phyloP scores from a whole-genome alignment of 2,329 filamentous ascomycete genomes.

The Penicillium sp. region DNA sequence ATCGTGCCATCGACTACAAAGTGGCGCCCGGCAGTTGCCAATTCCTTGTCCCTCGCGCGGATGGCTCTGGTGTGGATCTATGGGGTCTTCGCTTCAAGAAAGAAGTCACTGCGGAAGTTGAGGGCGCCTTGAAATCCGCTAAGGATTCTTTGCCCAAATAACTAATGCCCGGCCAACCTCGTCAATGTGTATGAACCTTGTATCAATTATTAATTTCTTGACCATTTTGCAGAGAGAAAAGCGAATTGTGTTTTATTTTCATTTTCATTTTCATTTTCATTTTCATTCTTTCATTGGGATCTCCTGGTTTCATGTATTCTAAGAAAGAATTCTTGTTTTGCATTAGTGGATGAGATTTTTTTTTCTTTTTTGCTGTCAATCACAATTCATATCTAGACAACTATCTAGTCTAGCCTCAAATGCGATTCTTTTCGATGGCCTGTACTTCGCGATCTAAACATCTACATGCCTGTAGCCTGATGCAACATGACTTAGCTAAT shows the following conservation, averaged over 20 bases:
- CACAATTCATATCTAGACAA: background rate
- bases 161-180: background rate
- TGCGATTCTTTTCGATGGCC: background rate
- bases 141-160: slow-evolving; percentile 8
- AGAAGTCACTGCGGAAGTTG: slow-evolving; percentile 44
- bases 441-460: too few relatives aligned
- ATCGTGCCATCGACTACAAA: slow-evolving; percentile 61
- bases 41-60: slow-evolving; percentile 50
- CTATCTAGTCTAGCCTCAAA: background rate
- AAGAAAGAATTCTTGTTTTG: background rate
- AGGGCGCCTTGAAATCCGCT: slow-evolving; percentile 10
- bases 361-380: background rate
- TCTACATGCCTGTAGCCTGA: too few relatives aligned
- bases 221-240: background rate
- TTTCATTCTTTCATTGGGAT: background rate
- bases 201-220: background rate
- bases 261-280: background rate
- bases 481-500: too few relatives aligned
- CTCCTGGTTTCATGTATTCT: background rate
- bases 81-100: slow-evolving; percentile 70
- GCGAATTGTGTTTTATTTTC: background rate
- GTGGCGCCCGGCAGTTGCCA: slow-evolving; percentile 46
- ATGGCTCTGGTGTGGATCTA: slow-evolving; percentile 57
- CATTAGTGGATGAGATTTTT: background rate
- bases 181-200: background rate